These are phyloP conservation scores for Sonneratia alba DNA, from an alignment of 345 rosid species.

Conservation along the genomic window DNA sequence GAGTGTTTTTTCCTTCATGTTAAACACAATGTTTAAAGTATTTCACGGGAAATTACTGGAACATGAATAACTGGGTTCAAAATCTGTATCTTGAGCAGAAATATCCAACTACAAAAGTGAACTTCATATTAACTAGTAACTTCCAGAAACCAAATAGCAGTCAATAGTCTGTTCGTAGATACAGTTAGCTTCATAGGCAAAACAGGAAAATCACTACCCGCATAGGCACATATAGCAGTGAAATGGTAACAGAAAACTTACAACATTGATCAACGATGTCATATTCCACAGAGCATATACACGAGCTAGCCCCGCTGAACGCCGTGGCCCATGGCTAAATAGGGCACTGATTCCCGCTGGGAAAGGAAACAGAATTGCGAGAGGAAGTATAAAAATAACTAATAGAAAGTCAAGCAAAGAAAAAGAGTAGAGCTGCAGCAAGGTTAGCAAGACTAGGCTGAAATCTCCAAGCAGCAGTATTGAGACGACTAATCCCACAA, in stretches of 20 bases:
- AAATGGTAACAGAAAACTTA: conserved; percentile 29
- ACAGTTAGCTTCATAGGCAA: not conserved
- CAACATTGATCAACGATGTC: conserved; percentile 67
- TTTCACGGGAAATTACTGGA: not conserved
- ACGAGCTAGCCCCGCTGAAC: conserved; percentile 78
- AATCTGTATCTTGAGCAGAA: not conserved
- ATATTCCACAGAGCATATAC: conserved; percentile 84
- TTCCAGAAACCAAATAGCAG: not conserved
- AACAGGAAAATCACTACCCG: not conserved
- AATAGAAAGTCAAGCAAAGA: conserved; percentile 55
- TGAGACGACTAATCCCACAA: conserved; percentile 78
- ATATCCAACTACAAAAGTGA: too few relatives aligned
- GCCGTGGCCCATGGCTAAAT: conserved; percentile 84
- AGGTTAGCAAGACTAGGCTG: conserved; percentile 76
- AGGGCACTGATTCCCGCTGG: conserved; percentile 91
- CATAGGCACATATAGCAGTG: not conserved
- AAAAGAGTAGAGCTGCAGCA: conserved; percentile 88
- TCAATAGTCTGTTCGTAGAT: not conserved
- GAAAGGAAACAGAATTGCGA: conserved; percentile 68
- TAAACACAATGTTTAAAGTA: not conserved
- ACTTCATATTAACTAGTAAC: not conserved
- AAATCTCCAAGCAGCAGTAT: conserved; percentile 66
- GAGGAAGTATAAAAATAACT: conserved; percentile 63
- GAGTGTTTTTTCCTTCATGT: not conserved
- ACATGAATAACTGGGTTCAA: not conserved